A percentile compares a stretch with the other conserved stretches of the same genome.
Conservation (phyloP, 352 stramenopile species). For the Pythium diclinum region DNA sequence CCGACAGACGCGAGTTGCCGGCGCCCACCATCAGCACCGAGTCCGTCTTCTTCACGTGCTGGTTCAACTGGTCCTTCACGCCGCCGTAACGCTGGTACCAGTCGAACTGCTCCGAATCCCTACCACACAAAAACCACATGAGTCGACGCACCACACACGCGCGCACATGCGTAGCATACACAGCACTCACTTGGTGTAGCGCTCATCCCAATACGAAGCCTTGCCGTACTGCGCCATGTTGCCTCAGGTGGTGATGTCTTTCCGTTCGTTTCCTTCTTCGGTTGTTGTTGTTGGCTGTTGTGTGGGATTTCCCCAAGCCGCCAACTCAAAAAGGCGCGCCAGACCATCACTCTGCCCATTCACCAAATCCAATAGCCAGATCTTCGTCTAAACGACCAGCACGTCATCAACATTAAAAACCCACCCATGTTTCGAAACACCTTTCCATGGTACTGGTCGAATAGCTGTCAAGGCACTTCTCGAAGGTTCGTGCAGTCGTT, state of each 20-base stretch:
- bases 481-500: constrained; percentile 13
- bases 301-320: neutral
- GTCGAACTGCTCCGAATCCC: constrained; percentile 92
- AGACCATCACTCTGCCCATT: constrained; percentile 23
- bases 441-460: no score
- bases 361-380: no score
- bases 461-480: constrained; percentile 14
- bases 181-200: constrained; percentile 88
- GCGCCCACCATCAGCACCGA: constrained; percentile 91
- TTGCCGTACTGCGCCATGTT: constrained; percentile 92
- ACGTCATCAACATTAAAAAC: neutral
- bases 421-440: no score
- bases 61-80: constrained; percentile 84
- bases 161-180: neutral
- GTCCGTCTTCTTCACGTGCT: constrained; percentile 95
- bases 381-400: constrained; percentile 10
- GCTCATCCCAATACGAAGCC: constrained; percentile 92
- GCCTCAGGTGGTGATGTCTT: neutral
- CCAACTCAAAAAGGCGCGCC: constrained; percentile 12
- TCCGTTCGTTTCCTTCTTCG: neutral
- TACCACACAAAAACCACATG: constrained; percentile 22
- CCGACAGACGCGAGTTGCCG: constrained; percentile 92
- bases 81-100: constrained; percentile 94
- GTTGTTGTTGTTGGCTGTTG: constrained; percentile 12
- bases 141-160: neutral